Base-by-base conservation (phyloP, 1,284 basidiomycete species). In the Agaricales sp. region DNA sequence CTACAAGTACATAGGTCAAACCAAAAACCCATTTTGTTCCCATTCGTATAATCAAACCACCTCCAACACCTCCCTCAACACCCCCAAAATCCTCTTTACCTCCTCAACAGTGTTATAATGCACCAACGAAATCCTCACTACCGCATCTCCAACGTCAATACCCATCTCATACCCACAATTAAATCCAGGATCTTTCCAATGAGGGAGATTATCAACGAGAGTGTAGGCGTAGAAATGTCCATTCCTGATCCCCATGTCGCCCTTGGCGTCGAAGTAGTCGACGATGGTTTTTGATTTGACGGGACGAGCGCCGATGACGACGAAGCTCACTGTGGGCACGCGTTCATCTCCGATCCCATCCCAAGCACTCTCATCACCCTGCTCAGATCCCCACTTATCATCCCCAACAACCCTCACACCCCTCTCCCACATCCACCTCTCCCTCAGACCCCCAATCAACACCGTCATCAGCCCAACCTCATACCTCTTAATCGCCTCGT, bases 211-310 rank as follows among this genome's bases (percentile, higher is more conserved):
- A 4, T 72, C 67, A 6, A 87, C 65, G 12, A 89, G 65, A 0
- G 74, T 76, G 59, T 84, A 85, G 2, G 87, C 84, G 58, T 89
- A 89, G 60, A 85, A 88, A 60, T 90, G 82, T 1, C 87, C 87
- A 51, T 77, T 86, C 13, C 84, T 80, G 46, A 88, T 83, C 0
- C 85, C 86, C 45, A n/a, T n/a, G n/a, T n/a, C n/a, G 25, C 75
- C 77, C 47, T 70, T 75, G 54, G 68, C 58, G 58, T 86, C 81
- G 55, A 84, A 81, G 4, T 66, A 66, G 18, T 69, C 68, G n/a
- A 88, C 85, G 22, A 90, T 65, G 48, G 78, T 77, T 56, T 65
- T 67, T 58, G 85, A 87, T 53, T 65, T 65, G 25, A 82, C 66
- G 8, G 75, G 60, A 8, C 67, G 67, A 51, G 71, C 67, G n/a